Base-by-base conservation (phyloP, 768 basidiomycete genomes). In the Calocybe cyanea region DNA sequence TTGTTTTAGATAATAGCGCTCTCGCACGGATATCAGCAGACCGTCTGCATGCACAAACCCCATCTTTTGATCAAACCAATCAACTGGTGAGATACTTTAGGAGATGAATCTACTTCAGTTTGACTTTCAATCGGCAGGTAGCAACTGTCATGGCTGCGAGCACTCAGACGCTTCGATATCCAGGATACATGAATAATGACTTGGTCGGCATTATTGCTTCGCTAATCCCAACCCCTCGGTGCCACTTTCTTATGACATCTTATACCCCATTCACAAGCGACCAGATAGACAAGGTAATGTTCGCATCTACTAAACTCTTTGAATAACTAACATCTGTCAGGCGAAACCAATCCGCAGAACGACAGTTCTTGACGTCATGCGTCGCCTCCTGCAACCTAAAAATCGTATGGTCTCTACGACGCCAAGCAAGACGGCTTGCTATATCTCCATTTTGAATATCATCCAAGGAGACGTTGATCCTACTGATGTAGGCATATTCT, bases 101-200 rank as follows among this genome's bases (percentile, higher is more conserved):
- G 33, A 14, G 46, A 4, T 28, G 19, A 18, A 14, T 18, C 28
- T 38, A 13, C 23, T 35, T 41, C 39, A 33, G 24, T 25, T 25
- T 39, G 21, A 10, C 18, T 19, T n/a, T 46, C 14, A 35, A 25
- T 49, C 6, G 11, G 9, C 44, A 97, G 94, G 89, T 92, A 1
- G 86, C 96, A 3, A 98, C 96, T 0, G 95, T 98, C 33, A 97
- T 99, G 81, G 88, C 95, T 8, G 95, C 94, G 9, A 94, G 91
- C 51, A 99, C 95, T 0, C 92, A 94, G 58, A 98, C 95, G 11
- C 78, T 99, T 19, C 81, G 95, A 57, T 99, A 96, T 68, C 95
- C 95, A 0, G 91, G 92, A 40, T 97, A 97, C 66, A 98, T 97
- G 94, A 97, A 98, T 73, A 99, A 97, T 57, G 95, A 99, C 60